Evolutionary conservation across 768 basidiomycete species (phyloP).

Genomic region (Tylopilus intermedius): DNA sequence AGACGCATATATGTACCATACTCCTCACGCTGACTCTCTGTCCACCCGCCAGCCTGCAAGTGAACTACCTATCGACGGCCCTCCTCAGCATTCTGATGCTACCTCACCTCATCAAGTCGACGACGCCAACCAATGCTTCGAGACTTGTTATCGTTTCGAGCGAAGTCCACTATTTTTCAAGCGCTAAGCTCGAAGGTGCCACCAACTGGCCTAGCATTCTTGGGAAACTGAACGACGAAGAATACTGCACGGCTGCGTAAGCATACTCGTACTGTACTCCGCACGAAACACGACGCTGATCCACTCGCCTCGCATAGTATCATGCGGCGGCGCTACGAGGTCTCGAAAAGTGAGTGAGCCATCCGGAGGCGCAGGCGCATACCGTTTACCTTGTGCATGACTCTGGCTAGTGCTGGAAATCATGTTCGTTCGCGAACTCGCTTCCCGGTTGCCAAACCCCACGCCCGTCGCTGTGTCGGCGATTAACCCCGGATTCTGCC

Average conservation of each 20-base stretch:
- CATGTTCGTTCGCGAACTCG: constrained; percentile 35
- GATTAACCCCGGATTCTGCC: constrained; percentile 34
- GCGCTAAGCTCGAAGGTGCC: constrained; percentile 10
- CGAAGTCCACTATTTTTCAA: constrained; percentile 28
- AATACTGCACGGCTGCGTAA: constrained; percentile 25
- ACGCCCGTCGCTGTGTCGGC: constrained; percentile 28
- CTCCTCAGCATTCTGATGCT: constrained; percentile 23
- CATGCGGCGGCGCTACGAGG: constrained; percentile 23
- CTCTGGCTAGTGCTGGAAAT: constrained; percentile 27
- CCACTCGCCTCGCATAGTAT: constrained; percentile 8
- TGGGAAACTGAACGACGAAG: constrained; percentile 23
- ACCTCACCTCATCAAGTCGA: constrained; percentile 31
- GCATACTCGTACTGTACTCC: constrained; percentile 1
- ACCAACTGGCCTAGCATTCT: constrained; percentile 26
- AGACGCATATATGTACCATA: neutral
- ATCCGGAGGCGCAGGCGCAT: neutral
- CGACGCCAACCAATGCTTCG: constrained; percentile 18
- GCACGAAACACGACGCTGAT: neutral
- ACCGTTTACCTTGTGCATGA: constrained; percentile 3
- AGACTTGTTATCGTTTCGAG: constrained; percentile 32
- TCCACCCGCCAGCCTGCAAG: neutral
- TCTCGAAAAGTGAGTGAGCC: constrained; percentile 25
- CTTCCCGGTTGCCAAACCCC: constrained; percentile 26
- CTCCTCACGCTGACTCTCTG: neutral
- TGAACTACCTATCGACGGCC: no score